A percentile compares a stretch with the other conserved stretches of the same genome.
These are phyloP conservation scores for Chalaropsis thielavioides DNA, from an alignment of 2,329 filamentous ascomycete genomes.

Conservation along the genomic window DNA sequence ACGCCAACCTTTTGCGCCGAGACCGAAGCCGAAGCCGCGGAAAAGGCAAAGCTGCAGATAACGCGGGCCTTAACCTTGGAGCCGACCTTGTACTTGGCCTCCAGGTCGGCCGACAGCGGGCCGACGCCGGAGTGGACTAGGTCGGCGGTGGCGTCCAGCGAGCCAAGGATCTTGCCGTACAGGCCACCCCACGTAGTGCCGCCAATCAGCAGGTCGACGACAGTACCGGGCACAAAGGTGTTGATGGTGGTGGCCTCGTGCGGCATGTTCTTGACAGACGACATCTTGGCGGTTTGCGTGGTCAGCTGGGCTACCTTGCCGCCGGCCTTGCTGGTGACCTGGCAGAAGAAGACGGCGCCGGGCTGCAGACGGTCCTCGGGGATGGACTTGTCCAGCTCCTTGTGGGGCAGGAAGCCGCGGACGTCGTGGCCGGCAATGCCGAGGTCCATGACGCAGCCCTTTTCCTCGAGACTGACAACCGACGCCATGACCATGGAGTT, in stretches of 20 bases:
- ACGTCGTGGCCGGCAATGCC: conserved; percentile 54
- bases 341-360: conserved; percentile 71
- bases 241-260: conserved; percentile 73
- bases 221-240: conserved; percentile 81
- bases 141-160: conserved; percentile 82
- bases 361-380: conserved; percentile 58
- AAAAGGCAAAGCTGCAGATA: conserved; percentile 77
- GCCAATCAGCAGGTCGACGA: conserved; percentile 69
- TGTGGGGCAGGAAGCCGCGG: conserved; percentile 72
- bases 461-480: conserved; percentile 84
- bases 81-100: conserved; percentile 66
- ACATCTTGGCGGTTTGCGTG: conserved; percentile 54
- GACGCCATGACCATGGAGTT: conserved; percentile 76
- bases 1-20: conserved; percentile 75
- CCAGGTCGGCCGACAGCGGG: conserved; percentile 52
- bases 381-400: conserved; percentile 56
- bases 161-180: conserved; percentile 78
- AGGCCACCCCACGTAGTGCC: conserved; percentile 63
- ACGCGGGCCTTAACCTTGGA: conserved; percentile 75
- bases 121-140: conserved; percentile 73
- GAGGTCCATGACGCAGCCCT: conserved; percentile 86
- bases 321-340: conserved; percentile 62
- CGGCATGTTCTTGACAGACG: conserved; percentile 50
- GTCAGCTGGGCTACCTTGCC: conserved; percentile 81
- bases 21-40: too few species aligned